Evolutionary conservation across 2,329 filamentous ascomycete species (phyloP), one percentile per base, ranked within the genome.

Genomic region (Aspergillus awamori): DNA sequence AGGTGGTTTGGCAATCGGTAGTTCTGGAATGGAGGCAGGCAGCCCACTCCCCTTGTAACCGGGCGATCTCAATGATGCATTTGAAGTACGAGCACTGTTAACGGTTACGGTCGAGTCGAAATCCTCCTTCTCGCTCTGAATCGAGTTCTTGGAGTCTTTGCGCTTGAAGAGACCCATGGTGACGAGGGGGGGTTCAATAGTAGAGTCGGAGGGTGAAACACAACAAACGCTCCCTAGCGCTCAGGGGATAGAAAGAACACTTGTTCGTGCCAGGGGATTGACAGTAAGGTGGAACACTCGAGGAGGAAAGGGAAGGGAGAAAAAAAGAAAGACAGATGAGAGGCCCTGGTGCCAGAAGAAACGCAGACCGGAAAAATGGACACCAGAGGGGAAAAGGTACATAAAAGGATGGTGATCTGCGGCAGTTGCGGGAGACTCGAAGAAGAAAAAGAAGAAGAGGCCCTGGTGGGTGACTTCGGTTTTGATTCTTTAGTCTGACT

Each of bases 1-100:
- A 28, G 94, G 93, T 15, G 93, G 88, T 71, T 87, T 89, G 53
- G 94, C 91, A 52, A 98, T 85, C 65, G 92, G 86, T 70, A 96
- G 84, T 76, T 93, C 91, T 68, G 89, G 87, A 67, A 93, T 84
- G 61, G 82, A 76, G 11, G 76, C 77, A 36, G 81, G 80, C 53
- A 78, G 75, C 65, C 82, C 77, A 61, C 79, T 79, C 67, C 77
- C 80, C 64, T 77, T 81, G 58, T 76, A 78, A 61, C 78, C 76
- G 58, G 83, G 82, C 10, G 82, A 83, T 67, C 79, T 82, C 64
- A 84, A 71, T 10, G 81, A 83, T 61, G 79, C 79, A 70, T 80
- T 78, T 47, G 75, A 80, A 8, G 72, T 78, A 47, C 77, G 76
- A 60, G 77, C 76, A 62, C 75, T 77, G 66, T 76, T 84, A 63